These are phyloP conservation scores for Ganoderma sinense DNA, from an alignment of 1,284 basidiomycete genomes.

Conservation along the genomic window DNA sequence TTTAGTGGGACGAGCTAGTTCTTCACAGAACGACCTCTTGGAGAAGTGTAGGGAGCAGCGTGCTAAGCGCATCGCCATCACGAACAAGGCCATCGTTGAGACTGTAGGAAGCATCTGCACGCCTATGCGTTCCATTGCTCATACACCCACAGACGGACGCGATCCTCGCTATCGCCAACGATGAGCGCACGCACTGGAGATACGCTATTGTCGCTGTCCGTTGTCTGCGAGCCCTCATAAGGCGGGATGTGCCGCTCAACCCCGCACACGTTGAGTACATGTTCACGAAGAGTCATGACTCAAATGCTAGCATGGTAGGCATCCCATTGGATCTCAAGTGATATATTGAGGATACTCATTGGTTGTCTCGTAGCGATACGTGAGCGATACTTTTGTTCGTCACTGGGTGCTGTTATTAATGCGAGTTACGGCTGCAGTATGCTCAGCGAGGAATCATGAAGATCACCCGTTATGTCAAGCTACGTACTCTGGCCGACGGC, in stretches of 20 bases:
- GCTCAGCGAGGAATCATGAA: constrained; percentile 76
- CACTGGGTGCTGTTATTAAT: neutral
- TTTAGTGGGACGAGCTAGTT: constrained; percentile 42
- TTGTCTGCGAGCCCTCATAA: constrained; percentile 76
- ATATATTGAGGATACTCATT: constrained; percentile 15
- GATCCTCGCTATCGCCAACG: constrained; percentile 61
- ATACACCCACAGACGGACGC: constrained; percentile 28
- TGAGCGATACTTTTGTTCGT: constrained; percentile 42
- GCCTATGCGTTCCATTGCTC: neutral
- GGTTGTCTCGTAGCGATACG: constrained; percentile 58
- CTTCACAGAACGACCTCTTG: constrained; percentile 47
- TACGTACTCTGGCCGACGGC: constrained; percentile 73
- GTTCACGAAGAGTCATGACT: constrained; percentile 61
- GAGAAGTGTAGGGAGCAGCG: constrained; percentile 54
- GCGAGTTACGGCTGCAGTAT: constrained; percentile 52
- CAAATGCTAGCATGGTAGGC: constrained; percentile 71
- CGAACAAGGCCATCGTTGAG: constrained; percentile 49
- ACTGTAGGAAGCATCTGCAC: constrained; percentile 47
- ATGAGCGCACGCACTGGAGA: constrained; percentile 81
- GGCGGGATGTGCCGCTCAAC: constrained; percentile 75
- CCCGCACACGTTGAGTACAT: constrained; percentile 62
- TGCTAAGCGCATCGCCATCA: constrained; percentile 48
- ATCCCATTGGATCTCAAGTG: neutral
- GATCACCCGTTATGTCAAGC: constrained; percentile 72
- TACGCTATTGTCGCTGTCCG: constrained; percentile 82